A percentile compares a stretch with the other conserved stretches of the same genome.
These are phyloP conservation scores for Trichosporon faecale DNA, from an alignment of 1,284 basidiomycete genomes.

Conservation along the genomic window DNA sequence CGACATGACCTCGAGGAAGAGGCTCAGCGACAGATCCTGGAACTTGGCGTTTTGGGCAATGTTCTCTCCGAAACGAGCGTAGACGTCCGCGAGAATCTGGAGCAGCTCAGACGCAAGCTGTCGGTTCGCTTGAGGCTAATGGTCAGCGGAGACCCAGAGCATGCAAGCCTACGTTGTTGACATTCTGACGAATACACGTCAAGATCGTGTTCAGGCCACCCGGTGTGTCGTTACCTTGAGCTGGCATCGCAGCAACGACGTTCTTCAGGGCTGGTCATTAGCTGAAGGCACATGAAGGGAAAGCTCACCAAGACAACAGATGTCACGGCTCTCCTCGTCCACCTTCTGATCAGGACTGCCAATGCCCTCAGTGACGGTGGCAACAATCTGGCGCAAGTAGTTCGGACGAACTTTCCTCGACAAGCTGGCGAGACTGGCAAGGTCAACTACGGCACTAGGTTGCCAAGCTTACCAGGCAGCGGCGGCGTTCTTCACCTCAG, in stretches of 20 bases:
- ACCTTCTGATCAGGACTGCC: slow-evolving; percentile 29
- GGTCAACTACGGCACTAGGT: slow-evolving; percentile 5
- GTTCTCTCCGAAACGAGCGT: slow-evolving; percentile 73
- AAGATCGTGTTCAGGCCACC: slow-evolving; percentile 13
- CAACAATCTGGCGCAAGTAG: slow-evolving; percentile 82
- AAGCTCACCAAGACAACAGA: slow-evolving; percentile 78
- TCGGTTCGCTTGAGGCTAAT: slow-evolving; percentile 62
- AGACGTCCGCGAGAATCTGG: slow-evolving; percentile 85
- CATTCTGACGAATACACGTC: slow-evolving; percentile 59
- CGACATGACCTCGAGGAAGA: slow-evolving; percentile 70
- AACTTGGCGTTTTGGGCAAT: slow-evolving; percentile 58
- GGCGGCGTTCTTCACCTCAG: slow-evolving; percentile 96
- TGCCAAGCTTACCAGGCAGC: slow-evolving; percentile 71
- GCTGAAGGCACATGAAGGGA: neutral
- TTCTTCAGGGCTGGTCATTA: slow-evolving; percentile 75
- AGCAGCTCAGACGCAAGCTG: slow-evolving; percentile 83
- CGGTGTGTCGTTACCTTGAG: slow-evolving; percentile 10
- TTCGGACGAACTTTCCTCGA: slow-evolving; percentile 47
- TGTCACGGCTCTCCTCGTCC: slow-evolving; percentile 63
- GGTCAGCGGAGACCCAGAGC: slow-evolving; percentile 20
- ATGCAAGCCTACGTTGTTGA: slow-evolving; percentile 49
- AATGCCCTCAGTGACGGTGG: slow-evolving; percentile 54
- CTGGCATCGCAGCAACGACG: slow-evolving; percentile 74
- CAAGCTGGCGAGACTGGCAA: slow-evolving; percentile 38
- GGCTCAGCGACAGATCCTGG: slow-evolving; percentile 61